A percentile compares a stretch with the other conserved stretches of the same genome.
These are phyloP conservation scores for Paramecium tetraurelia DNA, from an alignment of 73 alveolate species.

Conservation along the genomic window DNA sequence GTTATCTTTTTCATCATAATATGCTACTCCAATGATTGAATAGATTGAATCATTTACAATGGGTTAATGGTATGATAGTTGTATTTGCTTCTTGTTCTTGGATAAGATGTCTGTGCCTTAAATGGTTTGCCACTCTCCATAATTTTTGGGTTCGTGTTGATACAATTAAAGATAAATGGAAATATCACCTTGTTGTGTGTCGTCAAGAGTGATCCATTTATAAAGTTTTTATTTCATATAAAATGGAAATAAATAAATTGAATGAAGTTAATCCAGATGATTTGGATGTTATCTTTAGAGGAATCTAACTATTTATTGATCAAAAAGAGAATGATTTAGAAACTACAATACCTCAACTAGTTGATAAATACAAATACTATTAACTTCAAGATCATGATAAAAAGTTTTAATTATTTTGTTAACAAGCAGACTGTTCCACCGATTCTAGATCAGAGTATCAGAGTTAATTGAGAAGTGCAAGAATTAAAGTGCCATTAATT, in stretches of 20 bases:
- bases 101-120: not conserved
- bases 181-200: not conserved
- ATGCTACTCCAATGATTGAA: not conserved
- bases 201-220: slow-evolving; percentile 21
- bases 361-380: not conserved
- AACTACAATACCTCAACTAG: not conserved
- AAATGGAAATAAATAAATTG: slow-evolving; percentile 34
- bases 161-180: not conserved
- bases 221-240: not conserved
- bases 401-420: not conserved
- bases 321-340: slow-evolving; percentile 8
- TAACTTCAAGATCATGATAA: slow-evolving; percentile 17
- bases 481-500: not conserved
- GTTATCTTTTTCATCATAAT: not conserved
- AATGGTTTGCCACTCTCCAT: not conserved
- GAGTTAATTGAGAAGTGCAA: slow-evolving; percentile 8
- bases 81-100: not conserved
- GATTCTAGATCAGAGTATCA: not conserved
- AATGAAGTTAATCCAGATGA: slow-evolving; percentile 36
- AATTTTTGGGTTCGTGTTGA: not conserved
- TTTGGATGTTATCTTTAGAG: slow-evolving; percentile 17
- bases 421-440: slow-evolving; percentile 4
- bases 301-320: not conserved
- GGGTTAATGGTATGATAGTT: not conserved
- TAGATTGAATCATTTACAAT: not conserved